A percentile compares a stretch with the other conserved stretches of the same genome.
These are phyloP conservation scores for Salvia splendens DNA, from an alignment of 257 asterid genomes.

Conservation along the genomic window DNA sequence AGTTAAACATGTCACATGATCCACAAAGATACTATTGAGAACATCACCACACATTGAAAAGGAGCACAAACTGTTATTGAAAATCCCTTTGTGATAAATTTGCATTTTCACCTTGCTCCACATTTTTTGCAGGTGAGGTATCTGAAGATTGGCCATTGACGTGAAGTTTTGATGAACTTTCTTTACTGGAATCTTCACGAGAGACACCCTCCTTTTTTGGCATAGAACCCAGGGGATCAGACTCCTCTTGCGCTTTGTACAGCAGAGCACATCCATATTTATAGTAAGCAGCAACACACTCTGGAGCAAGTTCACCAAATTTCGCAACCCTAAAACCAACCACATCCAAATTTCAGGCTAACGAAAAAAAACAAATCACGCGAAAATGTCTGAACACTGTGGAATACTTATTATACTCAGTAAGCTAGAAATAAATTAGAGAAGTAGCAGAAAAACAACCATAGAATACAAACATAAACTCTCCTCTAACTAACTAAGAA, in stretches of 20 bases:
- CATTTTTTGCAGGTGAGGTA: slow-evolving; percentile 49
- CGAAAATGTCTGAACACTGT: not conserved
- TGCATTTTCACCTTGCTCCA: slow-evolving; percentile 47
- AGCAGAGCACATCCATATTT: slow-evolving; percentile 61
- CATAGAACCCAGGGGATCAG: slow-evolving; percentile 84
- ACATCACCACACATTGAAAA: slow-evolving; percentile 9
- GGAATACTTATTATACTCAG: not conserved
- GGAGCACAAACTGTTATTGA: slow-evolving; percentile 44
- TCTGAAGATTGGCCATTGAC: slow-evolving; percentile 62
- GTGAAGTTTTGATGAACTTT: slow-evolving; percentile 50
- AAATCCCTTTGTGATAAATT: slow-evolving; percentile 37
- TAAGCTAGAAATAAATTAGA: too few species aligned
- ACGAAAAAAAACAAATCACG: not conserved
- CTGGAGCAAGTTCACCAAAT: slow-evolving; percentile 91
- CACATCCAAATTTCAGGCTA: slow-evolving; percentile 18
- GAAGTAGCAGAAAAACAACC: not conserved
- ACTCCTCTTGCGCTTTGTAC: slow-evolving; percentile 86
- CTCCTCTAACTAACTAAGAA: not conserved
- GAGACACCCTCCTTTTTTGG: slow-evolving; percentile 67
- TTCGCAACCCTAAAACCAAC: slow-evolving; percentile 58
- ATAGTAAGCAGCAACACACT: slow-evolving; percentile 79
- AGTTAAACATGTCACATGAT: not conserved
- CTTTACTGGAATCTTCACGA: slow-evolving; percentile 56
- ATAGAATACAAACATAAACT: not conserved
- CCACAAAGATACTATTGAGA: not conserved